Conservation (phyloP, 208 protist species). For the Trichomonas tenax region DNA sequence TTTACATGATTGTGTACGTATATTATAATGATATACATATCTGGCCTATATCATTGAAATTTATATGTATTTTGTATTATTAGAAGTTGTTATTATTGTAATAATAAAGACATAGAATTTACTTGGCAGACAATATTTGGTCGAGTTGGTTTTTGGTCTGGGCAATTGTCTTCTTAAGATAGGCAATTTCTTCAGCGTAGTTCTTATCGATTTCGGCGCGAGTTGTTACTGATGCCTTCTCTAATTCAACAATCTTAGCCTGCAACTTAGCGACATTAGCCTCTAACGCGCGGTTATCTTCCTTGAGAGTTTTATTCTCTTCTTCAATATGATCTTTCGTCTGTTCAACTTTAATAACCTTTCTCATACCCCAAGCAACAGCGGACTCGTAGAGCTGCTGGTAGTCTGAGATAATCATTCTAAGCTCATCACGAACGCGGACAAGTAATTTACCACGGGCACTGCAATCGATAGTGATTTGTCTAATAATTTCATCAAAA, state of each 20-base stretch:
- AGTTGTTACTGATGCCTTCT: neutral
- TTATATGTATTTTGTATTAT: no score
- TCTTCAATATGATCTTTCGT: slow-evolving; percentile 48
- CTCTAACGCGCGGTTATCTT: neutral
- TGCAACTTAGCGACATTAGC: neutral
- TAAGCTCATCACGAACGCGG: slow-evolving; percentile 76
- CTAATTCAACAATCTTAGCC: neutral
- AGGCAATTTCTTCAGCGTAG: neutral
- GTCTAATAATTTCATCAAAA: slow-evolving; percentile 80
- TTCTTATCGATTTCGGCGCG: neutral
- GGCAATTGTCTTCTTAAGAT: neutral
- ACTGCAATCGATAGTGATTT: slow-evolving; percentile 84
- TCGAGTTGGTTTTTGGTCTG: neutral
- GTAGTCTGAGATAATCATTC: slow-evolving; percentile 68
- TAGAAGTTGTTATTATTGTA: neutral
- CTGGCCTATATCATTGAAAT: no score
- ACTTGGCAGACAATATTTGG: neutral
- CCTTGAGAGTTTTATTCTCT: neutral
- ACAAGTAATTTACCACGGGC: slow-evolving; percentile 83
- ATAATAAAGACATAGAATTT: neutral
- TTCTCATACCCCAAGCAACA: slow-evolving; percentile 76
- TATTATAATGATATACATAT: no score
- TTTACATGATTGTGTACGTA: no score
- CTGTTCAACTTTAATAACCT: slow-evolving; percentile 87
- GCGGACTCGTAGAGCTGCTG: slow-evolving; percentile 57